Evolutionary conservation across 306 rosid genomes (phyloP), one percentile per base, ranked within the genome.

Genomic region (Quillaja saponaria): DNA sequence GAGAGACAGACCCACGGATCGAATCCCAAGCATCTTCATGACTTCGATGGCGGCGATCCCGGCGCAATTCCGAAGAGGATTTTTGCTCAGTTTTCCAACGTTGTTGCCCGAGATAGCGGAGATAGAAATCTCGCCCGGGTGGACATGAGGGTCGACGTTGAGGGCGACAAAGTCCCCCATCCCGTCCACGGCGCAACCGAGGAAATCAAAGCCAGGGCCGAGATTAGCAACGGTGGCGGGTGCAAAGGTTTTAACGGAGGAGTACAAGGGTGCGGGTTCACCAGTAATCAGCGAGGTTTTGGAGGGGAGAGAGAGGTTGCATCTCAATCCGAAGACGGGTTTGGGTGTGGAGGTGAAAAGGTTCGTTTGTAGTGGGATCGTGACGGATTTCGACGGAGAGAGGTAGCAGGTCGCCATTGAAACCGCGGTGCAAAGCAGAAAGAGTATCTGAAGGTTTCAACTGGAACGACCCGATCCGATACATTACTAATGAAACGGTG

Each of bases 141-240:
- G 87, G 19, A 92, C 89, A 7, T 72, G 34, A 9, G 88, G 76
- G 56, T 88, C 98, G 0, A 92, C 76, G 56, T 66, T 68, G 51
- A 88, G 59, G 7, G 98, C 78, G 34, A 92, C 94, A 1, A 58
- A 75, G 75, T 88, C 96, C 1, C 96, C 94, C 0, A 92, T 66
- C 6, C 94, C 90, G 7, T 92, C 90, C 3, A 92, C 86, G 9
- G 95, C 95, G 64, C 90, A 88, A 2, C 98, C 96, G 0, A 92
- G 83, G 74, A 88, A 88, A 74, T 92, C 96, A 40, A 86, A 92
- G 8, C 98, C 96, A 0, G 96, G 94, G 14, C 98, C 98, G 13
- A 88, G 90, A 55, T 88, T 84, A 8, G 98, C 95, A 0, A 92
- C 76, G 0, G 96, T 88, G 10, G 98, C 89, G 0, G 98, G 98